Percentiles rank a stretch among this genome's conserved stretches.
phyloP scores from a whole-genome alignment of 805 yeast genomes.

The Priceomyces carsonii region DNA sequence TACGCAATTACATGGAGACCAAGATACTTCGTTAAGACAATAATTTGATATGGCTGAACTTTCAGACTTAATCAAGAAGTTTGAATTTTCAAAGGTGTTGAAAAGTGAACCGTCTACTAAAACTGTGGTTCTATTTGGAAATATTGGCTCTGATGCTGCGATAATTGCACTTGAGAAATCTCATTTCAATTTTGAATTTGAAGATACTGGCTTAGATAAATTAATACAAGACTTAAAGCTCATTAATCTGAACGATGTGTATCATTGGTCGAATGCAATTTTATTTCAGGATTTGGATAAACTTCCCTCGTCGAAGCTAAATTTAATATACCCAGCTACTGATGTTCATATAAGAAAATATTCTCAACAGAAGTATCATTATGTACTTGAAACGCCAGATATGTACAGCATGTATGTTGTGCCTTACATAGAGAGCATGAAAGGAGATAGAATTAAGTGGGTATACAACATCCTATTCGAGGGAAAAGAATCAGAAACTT shows the following conservation, averaged over 20 bases:
- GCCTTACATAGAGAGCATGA: slow-evolving; percentile 78
- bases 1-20: too few species aligned
- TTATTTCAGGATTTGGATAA: slow-evolving; percentile 46
- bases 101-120: slow-evolving; percentile 68
- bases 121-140: slow-evolving; percentile 65
- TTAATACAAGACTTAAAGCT: slow-evolving; percentile 23
- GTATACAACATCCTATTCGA: slow-evolving; percentile 78
- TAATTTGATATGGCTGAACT: too few species aligned
- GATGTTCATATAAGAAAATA: slow-evolving; percentile 79
- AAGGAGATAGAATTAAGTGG: slow-evolving; percentile 83
- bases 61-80: slow-evolving; percentile 35
- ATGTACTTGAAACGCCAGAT: slow-evolving; percentile 80
- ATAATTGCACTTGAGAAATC: slow-evolving; percentile 74
- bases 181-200: slow-evolving; percentile 46
- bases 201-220: slow-evolving; percentile 11
- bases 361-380: slow-evolving; percentile 56
- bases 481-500: slow-evolving; percentile 82
- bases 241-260: slow-evolving; percentile 77
- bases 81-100: slow-evolving; percentile 49
- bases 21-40: too few species aligned
- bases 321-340: slow-evolving; percentile 87
- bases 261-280: slow-evolving; percentile 72
- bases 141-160: slow-evolving; percentile 60
- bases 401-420: slow-evolving; percentile 59
- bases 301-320: slow-evolving; percentile 67